phyloP scores from a whole-genome alignment of 192 early-diverging fungal genomes.

The Coemansia sp. region DNA sequence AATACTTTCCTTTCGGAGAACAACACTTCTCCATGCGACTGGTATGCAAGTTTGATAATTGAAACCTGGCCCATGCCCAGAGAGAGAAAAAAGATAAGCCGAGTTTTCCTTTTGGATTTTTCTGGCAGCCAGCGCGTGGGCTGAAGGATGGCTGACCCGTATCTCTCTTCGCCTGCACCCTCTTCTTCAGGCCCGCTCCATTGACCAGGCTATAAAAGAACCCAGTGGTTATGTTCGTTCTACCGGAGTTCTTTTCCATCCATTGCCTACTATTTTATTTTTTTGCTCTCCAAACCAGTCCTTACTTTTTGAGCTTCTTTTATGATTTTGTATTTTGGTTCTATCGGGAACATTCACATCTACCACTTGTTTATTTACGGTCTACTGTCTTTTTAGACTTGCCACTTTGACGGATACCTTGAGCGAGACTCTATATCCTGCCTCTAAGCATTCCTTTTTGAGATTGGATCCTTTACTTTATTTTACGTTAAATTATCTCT shows the following conservation, averaged over 20 bases:
- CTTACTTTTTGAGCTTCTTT: neutral
- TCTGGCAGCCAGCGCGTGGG: neutral
- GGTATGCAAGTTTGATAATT: neutral
- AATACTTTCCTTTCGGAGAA: neutral
- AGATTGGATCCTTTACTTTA: neutral
- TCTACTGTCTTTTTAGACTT: neutral
- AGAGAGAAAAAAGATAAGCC: neutral
- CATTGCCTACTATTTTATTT: neutral
- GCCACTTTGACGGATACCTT: neutral
- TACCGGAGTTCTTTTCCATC: neutral
- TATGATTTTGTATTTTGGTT: conserved; percentile 11
- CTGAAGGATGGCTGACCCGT: neutral
- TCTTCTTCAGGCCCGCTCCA: neutral
- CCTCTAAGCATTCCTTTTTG: neutral
- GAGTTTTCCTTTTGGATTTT: neutral
- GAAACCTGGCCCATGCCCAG: neutral
- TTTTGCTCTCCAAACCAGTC: neutral
- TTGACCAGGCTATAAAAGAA: neutral
- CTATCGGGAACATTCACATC: conserved; percentile 6
- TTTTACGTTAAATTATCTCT: neutral
- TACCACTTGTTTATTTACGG: neutral
- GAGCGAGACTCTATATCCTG: neutral
- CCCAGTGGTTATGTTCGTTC: neutral
- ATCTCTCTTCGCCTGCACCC: neutral
- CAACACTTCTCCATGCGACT: neutral